Percentiles rank a stretch among this genome's conserved stretches.
Conservation (phyloP, 148 eudicot genomes). For the Dianthus caryophyllus region DNA sequence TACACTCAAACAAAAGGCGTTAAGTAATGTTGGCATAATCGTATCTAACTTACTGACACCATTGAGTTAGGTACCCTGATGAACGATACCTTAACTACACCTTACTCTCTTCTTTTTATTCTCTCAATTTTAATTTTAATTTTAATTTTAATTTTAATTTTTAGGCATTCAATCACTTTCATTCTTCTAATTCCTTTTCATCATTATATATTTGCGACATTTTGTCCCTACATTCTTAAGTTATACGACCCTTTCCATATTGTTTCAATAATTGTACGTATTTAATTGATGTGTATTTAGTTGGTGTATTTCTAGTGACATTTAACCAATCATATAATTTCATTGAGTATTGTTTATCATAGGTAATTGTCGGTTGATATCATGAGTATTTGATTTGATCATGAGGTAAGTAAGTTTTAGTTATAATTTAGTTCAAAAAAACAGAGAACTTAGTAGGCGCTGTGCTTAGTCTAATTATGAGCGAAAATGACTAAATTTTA, state of each 20-base stretch:
- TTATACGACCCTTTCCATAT: slow-evolving; percentile 3
- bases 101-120: neutral
- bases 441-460: too few species aligned
- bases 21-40: slow-evolving; percentile 15
- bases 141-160: too few species aligned
- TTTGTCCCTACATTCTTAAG: slow-evolving; percentile 22
- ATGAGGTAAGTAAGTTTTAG: too few species aligned
- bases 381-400: too few species aligned
- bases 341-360: neutral
- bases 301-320: neutral
- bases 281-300: neutral
- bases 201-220: neutral
- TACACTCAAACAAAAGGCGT: slow-evolving; percentile 15
- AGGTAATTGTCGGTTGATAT: too few species aligned
- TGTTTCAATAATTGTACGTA: too few species aligned
- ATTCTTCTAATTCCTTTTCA: slow-evolving; percentile 1
- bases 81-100: slow-evolving; percentile 29
- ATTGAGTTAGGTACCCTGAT: slow-evolving; percentile 33
- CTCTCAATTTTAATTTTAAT: neutral
- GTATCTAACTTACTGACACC: slow-evolving; percentile 22
- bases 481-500: too few species aligned
- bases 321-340: neutral
- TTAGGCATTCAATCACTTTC: slow-evolving; percentile 15
- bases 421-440: too few species aligned
- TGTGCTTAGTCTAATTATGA: too few species aligned